These are phyloP conservation scores for Friedmanniomyces simplex DNA, from an alignment of 495 filamentous ascomycete species.

Conservation along the genomic window DNA sequence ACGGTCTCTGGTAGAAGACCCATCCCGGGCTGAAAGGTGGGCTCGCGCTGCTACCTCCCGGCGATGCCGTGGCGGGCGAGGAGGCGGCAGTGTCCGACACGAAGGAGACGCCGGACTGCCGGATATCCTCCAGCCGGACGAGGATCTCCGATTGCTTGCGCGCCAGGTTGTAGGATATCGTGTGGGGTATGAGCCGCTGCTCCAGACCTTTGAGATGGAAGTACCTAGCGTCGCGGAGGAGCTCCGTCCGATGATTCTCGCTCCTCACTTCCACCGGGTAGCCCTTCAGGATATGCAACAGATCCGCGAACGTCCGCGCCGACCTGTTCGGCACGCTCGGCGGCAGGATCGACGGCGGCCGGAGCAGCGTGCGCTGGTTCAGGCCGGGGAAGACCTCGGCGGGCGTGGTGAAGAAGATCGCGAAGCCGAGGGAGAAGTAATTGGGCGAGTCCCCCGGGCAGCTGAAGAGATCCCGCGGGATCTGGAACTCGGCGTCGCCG, in stretches of 20 bases:
- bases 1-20: slow-evolving; percentile 75
- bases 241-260: slow-evolving; percentile 64
- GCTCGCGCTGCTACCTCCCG: not conserved
- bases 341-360: slow-evolving; percentile 76
- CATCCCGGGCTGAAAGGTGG: slow-evolving; percentile 36
- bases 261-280: slow-evolving; percentile 72
- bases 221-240: slow-evolving; percentile 82
- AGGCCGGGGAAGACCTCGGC: slow-evolving; percentile 80
- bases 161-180: slow-evolving; percentile 75
- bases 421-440: slow-evolving; percentile 91
- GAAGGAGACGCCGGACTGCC: slow-evolving; percentile 71
- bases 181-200: slow-evolving; percentile 72
- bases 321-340: slow-evolving; percentile 71
- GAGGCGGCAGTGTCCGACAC: slow-evolving; percentile 31
- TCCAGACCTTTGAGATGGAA: slow-evolving; percentile 88
- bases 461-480: slow-evolving; percentile 80
- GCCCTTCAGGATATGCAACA: slow-evolving; percentile 78
- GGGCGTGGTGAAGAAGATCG: slow-evolving; percentile 73
- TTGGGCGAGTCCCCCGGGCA: slow-evolving; percentile 81
- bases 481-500: slow-evolving; percentile 74
- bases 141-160: slow-evolving; percentile 71
- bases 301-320: slow-evolving; percentile 67
- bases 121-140: slow-evolving; percentile 72
- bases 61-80: slow-evolving; percentile 5
- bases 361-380: slow-evolving; percentile 66